Percentiles rank a stretch among this genome's conserved stretches.
Conservation (phyloP, 768 basidiomycete genomes). For the Phallus indusiatus region DNA sequence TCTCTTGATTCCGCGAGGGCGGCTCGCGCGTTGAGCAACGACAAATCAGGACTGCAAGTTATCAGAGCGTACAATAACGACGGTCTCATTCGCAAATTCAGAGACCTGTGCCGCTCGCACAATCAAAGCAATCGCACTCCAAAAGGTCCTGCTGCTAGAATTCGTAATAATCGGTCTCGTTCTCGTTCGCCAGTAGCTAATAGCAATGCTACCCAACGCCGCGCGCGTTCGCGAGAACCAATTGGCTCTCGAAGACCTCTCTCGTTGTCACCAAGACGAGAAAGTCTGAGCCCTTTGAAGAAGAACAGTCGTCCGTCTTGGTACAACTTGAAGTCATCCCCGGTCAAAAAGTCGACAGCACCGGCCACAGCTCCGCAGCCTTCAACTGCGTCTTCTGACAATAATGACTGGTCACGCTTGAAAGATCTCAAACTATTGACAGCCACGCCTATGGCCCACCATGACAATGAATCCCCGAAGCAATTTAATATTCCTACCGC, state of each 20-base stretch:
- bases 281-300: too few species aligned
- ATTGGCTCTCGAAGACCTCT: too few species aligned
- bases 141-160: too few species aligned
- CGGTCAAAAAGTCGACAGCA: too few species aligned
- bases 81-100: constrained; percentile 5
- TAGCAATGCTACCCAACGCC: background rate
- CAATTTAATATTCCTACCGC: constrained; percentile 12
- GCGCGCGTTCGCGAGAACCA: background rate
- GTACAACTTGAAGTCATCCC: too few species aligned
- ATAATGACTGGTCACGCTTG: background rate
- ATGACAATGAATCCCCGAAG: constrained; percentile 17
- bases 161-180: background rate
- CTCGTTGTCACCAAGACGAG: too few species aligned
- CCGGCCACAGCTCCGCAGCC: too few species aligned
- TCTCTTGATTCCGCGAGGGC: background rate
- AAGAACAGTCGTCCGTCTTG: too few species aligned
- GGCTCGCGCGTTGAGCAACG: background rate
- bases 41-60: constrained; percentile 4
- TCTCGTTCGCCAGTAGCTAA: background rate
- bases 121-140: background rate
- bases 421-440: background rate
- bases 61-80: constrained; percentile 8
- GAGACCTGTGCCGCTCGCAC: background rate
- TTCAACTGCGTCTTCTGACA: background rate
- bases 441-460: too few species aligned